A percentile compares a stretch with the other conserved stretches of the same genome.
Conservation (phyloP, 75 land plant species). For the Cupressus sempervirens region DNA sequence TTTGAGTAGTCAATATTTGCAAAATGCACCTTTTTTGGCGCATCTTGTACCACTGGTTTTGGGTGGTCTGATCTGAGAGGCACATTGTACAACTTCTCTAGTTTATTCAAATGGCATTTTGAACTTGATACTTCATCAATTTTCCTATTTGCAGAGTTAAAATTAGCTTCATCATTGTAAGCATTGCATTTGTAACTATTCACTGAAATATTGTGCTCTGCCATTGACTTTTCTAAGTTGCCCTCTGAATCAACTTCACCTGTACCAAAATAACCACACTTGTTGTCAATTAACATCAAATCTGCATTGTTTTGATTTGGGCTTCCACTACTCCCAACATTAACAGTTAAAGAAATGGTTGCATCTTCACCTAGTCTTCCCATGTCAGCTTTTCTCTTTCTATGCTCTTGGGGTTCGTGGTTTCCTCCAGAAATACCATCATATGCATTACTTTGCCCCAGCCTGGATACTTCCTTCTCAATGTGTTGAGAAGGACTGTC, state of each 20-base stretch:
- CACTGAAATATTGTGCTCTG: not conserved
- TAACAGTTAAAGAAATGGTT: slow-evolving; percentile 6
- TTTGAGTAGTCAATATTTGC: not conserved
- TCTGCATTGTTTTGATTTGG: slow-evolving; percentile 1
- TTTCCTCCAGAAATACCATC: not conserved
- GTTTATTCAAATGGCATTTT: not conserved
- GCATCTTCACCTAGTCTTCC: slow-evolving; percentile 2
- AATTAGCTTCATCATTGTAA: not conserved
- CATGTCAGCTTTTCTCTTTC: slow-evolving; percentile 10
- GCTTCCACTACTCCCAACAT: slow-evolving; percentile 4
- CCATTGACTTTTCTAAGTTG: not conserved
- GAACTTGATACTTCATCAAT: not conserved
- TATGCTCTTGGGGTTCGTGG: not conserved
- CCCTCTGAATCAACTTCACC: slow-evolving; percentile 8
- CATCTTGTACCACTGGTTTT: slow-evolving; percentile 8
- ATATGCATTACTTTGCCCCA: not conserved
- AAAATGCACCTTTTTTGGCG: slow-evolving; percentile 6
- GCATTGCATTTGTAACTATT: not conserved
- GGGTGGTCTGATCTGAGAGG: not conserved
- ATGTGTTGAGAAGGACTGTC: not conserved
- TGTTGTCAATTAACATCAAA: not conserved
- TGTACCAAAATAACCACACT: slow-evolving; percentile 2
- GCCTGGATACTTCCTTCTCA: not conserved
- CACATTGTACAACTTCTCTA: not conserved
- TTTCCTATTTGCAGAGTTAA: not conserved